Evolutionary conservation across 331 rosid species (phyloP), one percentile per base, ranked within the genome.

Genomic region (Prunus yedoensis): DNA sequence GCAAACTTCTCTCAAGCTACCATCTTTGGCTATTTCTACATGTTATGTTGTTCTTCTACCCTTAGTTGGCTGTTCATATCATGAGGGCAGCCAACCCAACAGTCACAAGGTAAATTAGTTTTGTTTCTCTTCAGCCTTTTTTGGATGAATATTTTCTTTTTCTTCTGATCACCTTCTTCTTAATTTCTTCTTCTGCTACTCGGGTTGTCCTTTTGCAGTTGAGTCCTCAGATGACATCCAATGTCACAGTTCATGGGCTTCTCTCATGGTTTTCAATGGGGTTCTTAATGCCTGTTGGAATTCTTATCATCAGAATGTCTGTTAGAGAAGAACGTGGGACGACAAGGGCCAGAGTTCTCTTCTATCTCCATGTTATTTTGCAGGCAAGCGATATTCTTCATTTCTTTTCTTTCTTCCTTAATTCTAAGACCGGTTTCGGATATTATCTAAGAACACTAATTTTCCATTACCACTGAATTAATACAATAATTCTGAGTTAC

Each of bases 241-340:
- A 90, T 73, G 87, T 94, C 49, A 74, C 85, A 78, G 11, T 92
- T 71, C 99, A 92, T 86, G 99, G 96, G 68, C 32, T 92, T 43
- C 93, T 94, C 56, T 78, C 88, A 17, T 94, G 97, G 99, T 83
- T 83, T 79, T 94, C 99, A 68, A 76, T 91, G 58, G 97, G 99
- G 45, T 79, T 94, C 53, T 77, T 94, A 23, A 77, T 94, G 93
- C 99, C 99, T 75, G 60, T 80, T 70, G 99, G 97, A n/a, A 90
- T 94, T 81, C 92, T 94, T 52, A 56, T 77, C 21, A 84, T 90
- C 16, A 89, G 97, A 90, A 83, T 87, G 49, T 89, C 89, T 14
- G 83, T 57, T 41, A 82, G 79, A 74, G 78, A 83, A 20, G 88
- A 82, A 71, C 84, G 84, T 2, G 89, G 88, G 68, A 84, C 98